These are phyloP conservation scores for Eimeria mitis DNA, from an alignment of 169 alveolate species.

Conservation along the genomic window DNA sequence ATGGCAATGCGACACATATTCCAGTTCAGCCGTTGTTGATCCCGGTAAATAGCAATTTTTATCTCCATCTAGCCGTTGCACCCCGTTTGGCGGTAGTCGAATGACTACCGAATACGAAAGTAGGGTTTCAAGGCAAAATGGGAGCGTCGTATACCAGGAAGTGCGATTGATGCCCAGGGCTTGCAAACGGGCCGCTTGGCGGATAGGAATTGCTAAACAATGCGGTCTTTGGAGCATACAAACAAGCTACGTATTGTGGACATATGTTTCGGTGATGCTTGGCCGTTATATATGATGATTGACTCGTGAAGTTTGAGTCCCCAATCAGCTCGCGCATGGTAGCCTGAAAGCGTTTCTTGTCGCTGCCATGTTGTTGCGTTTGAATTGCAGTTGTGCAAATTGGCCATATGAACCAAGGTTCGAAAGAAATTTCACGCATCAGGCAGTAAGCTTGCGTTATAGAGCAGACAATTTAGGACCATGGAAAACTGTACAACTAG, in stretches of 20 bases:
- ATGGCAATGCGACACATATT: not conserved
- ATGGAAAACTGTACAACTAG: not conserved
- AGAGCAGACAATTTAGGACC: not conserved
- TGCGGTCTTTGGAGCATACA: not conserved
- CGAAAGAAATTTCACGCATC: not conserved
- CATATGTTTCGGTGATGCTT: not conserved
- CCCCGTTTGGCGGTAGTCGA: not conserved
- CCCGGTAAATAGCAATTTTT: not conserved
- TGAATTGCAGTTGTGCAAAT: not conserved
- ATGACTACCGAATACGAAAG: not conserved
- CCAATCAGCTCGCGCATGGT: not conserved
- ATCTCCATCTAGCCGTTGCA: not conserved
- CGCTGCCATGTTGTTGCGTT: not conserved
- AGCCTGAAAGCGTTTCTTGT: not conserved
- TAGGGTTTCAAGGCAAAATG: not conserved
- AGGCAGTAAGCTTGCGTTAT: not conserved
- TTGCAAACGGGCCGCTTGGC: not conserved
- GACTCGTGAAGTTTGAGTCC: not conserved
- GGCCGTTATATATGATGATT: not conserved
- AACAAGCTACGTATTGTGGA: not conserved
- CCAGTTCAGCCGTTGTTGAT: not conserved
- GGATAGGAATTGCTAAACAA: not conserved
- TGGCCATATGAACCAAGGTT: not conserved
- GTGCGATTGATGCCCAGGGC: not conserved
- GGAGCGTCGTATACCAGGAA: not conserved